Evolutionary conservation across 179 eudicot genomes (phyloP).

Genomic region (Heliamphora pulchella): DNA sequence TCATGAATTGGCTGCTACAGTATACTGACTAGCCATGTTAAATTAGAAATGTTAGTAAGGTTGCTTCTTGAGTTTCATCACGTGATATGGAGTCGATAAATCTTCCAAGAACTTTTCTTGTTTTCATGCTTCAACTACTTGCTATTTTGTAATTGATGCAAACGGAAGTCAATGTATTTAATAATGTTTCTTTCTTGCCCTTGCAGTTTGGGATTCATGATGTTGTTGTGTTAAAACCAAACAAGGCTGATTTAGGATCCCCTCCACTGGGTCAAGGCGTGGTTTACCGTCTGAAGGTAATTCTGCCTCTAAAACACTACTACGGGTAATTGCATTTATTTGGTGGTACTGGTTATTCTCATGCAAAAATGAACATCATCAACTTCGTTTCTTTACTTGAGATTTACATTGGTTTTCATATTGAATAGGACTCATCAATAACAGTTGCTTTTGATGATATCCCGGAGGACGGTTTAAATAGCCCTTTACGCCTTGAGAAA

Average conservation of each 20-base stretch:
- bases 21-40: not conserved
- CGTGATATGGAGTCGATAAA: not conserved
- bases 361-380: not conserved
- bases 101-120: not conserved
- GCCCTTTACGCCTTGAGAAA: conserved; percentile 85
- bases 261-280: conserved; percentile 93
- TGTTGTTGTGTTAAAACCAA: conserved; percentile 81
- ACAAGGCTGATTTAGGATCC: conserved; percentile 80
- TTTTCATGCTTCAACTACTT: not conserved
- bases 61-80: not conserved
- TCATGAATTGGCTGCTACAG: not conserved
- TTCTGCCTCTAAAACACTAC: not conserved
- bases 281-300: conserved; percentile 92
- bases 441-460: conserved; percentile 93
- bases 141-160: not conserved
- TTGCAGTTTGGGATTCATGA: conserved; percentile 94
- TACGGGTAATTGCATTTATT: conserved; percentile 6
- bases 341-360: not conserved
- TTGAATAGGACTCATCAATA: conserved; percentile 77
- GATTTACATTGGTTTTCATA: conserved; percentile 17
- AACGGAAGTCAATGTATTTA: not conserved
- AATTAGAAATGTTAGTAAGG: not conserved
- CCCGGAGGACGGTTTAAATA: conserved; percentile 90
- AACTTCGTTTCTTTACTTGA: conserved; percentile 2
- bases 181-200: not conserved